These are phyloP conservation scores for Grosmannia huntii DNA, from an alignment of 2,329 filamentous ascomycete species.

Conservation along the genomic window DNA sequence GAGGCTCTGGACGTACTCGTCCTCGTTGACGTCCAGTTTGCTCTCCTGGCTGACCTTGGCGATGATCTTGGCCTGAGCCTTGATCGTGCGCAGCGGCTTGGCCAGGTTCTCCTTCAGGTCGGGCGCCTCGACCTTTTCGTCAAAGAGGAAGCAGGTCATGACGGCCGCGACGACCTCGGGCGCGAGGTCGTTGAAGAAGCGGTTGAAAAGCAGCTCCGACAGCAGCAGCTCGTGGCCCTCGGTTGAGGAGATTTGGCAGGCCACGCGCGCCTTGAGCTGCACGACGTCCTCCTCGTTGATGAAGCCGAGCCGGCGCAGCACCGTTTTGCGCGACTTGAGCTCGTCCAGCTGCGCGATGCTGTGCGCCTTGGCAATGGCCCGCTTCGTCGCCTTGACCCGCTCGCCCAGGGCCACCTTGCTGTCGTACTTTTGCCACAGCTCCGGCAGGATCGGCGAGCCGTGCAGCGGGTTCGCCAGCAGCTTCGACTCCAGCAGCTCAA, in stretches of 20 bases:
- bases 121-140: conserved; percentile 78
- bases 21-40: conserved; percentile 87
- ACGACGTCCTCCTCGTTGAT: conserved; percentile 94
- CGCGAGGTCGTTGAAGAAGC: conserved; percentile 92
- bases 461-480: conserved; percentile 83
- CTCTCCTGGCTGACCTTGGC: conserved; percentile 92
- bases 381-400: conserved; percentile 80
- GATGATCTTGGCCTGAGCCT: conserved; percentile 73
- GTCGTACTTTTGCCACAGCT: conserved; percentile 78
- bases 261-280: conserved; percentile 90
- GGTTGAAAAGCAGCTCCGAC: conserved; percentile 86
- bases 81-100: conserved; percentile 77
- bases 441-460: conserved; percentile 70
- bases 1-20: conserved; percentile 80
- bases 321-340: conserved; percentile 88
- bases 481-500: conserved; percentile 88
- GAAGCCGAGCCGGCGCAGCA: conserved; percentile 85
- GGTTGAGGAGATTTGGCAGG: conserved; percentile 89
- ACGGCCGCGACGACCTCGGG: conserved; percentile 80
- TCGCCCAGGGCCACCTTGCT: conserved; percentile 63
- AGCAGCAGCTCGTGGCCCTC: conserved; percentile 87
- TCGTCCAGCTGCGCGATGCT: conserved; percentile 91
- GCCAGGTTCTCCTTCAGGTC: conserved; percentile 71
- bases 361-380: conserved; percentile 71
- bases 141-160: conserved; percentile 91